Evolutionary conservation across 176 grass and related monocot species (phyloP), one percentile per base, ranked within the genome.

Genomic region (Aegilops speltoides): DNA sequence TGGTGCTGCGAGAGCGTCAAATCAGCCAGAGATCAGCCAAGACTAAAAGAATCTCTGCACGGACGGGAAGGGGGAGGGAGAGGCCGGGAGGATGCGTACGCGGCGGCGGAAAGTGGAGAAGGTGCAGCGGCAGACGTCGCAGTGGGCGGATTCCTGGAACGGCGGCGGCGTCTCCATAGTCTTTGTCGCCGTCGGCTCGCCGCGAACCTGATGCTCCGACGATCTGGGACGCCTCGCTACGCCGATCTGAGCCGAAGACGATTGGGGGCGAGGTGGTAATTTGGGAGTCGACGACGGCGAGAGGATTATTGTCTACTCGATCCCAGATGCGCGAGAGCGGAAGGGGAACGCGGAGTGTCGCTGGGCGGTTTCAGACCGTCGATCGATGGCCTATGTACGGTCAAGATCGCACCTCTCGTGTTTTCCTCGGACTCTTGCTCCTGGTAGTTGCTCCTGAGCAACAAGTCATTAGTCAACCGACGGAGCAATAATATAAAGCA

Each of bases 21-120:
- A 86, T 60, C 24, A 5, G 32, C 78, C 54, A 69, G 52, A 63
- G 6, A 23, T 80, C 57, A 24, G 64, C 50, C 17, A 11, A 85
- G 25, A 80, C 40, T 5, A 16, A 82, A 2, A 17, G 54, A 86
- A 26, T 52, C 22, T 17, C 2, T 57, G 5, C 19, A n/a, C 15
- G 23, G 69, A 25, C 5, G 45, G 36, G 19, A 16, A 8, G 33
- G 25, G 28, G 10, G 41, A 45, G 12, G 79, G 50, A 54, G 16
- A 2, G 50, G 8, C 33, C 33, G 33, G 5, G 50, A 6, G 68
- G 73, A 41, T 32, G 5, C 84, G 63, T 89, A 99, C 97, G 80
- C 97, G 89, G 54, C 97, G 97, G 81, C 97, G 97, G 85, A 99
- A 99, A 85, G 97, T 89, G 87, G 61, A 89, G 89, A 99, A 99